Evolutionary conservation across 306 rosid genomes (phyloP).

Genomic region (peach (Prunus persica)): DNA sequence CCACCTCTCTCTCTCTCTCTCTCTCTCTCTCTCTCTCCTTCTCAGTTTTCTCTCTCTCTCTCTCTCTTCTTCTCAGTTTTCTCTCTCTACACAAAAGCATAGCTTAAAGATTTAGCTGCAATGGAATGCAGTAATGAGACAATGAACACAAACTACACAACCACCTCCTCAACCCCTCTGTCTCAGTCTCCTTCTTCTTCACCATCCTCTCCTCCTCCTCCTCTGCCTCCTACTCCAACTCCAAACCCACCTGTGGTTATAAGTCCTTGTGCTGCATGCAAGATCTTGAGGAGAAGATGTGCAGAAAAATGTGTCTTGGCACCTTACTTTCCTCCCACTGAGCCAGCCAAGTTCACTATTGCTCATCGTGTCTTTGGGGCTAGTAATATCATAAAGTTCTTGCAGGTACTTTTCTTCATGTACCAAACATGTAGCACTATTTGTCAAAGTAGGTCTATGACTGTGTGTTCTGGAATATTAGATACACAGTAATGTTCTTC

Average conservation of each 20-base stretch:
- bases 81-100: too few relatives aligned
- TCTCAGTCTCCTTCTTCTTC: slow-evolving; percentile 31
- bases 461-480: neutral
- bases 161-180: slow-evolving; percentile 27
- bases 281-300: slow-evolving; percentile 74
- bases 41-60: neutral
- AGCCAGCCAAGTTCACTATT: slow-evolving; percentile 83
- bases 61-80: too few relatives aligned
- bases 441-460: neutral
- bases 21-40: neutral
- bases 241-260: slow-evolving; percentile 36
- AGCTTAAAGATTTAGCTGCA: neutral
- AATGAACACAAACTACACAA: slow-evolving; percentile 9
- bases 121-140: slow-evolving; percentile 17
- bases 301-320: slow-evolving; percentile 87
- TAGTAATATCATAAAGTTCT: slow-evolving; percentile 89
- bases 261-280: slow-evolving; percentile 95
- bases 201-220: slow-evolving; percentile 26
- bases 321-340: slow-evolving; percentile 92
- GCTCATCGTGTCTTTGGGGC: slow-evolving; percentile 94
- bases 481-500: neutral
- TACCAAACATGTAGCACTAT: neutral
- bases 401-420: slow-evolving; percentile 53
- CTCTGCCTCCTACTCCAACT: slow-evolving; percentile 16
- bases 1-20: neutral